These are phyloP conservation scores for Colletotrichum destructivum DNA, from an alignment of 2,329 filamentous ascomycete genomes.

Conservation along the genomic window DNA sequence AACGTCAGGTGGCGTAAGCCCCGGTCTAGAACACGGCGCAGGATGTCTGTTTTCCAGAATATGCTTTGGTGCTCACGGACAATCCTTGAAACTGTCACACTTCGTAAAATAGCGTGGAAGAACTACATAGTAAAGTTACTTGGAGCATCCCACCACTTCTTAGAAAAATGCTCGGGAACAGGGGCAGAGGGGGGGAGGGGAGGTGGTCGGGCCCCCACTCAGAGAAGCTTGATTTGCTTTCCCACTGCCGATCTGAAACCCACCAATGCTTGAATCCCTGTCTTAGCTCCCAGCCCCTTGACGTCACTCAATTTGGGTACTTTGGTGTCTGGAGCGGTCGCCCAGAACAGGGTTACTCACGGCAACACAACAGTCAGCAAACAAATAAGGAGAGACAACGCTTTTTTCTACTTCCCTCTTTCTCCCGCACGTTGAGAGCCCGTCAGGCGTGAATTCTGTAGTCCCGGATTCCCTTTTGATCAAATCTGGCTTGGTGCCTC, in stretches of 20 bases:
- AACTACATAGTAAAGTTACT: background rate
- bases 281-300: slow-evolving; percentile 30
- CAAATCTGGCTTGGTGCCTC: slow-evolving; percentile 5
- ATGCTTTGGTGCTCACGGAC: slow-evolving; percentile 7
- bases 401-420: background rate
- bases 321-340: slow-evolving; percentile 19
- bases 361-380: slow-evolving; percentile 30
- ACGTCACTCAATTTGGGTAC: slow-evolving; percentile 30
- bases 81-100: slow-evolving; percentile 28
- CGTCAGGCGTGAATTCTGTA: background rate
- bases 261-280: slow-evolving; percentile 23
- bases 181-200: background rate
- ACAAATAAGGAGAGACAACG: background rate
- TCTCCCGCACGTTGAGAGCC: background rate
- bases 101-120: background rate
- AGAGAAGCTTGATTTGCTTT: slow-evolving; percentile 36
- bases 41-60: slow-evolving; percentile 8
- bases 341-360: slow-evolving; percentile 28
- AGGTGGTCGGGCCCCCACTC: too few relatives aligned
- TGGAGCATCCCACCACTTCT: slow-evolving; percentile 9
- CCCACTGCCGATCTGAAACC: slow-evolving; percentile 37
- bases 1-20: background rate
- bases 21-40: slow-evolving; percentile 23
- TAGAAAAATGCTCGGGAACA: background rate
- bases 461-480: background rate